These are phyloP conservation scores for Hyaloscypha bicolor DNA, from an alignment of 495 filamentous ascomycete genomes.

Conservation along the genomic window DNA sequence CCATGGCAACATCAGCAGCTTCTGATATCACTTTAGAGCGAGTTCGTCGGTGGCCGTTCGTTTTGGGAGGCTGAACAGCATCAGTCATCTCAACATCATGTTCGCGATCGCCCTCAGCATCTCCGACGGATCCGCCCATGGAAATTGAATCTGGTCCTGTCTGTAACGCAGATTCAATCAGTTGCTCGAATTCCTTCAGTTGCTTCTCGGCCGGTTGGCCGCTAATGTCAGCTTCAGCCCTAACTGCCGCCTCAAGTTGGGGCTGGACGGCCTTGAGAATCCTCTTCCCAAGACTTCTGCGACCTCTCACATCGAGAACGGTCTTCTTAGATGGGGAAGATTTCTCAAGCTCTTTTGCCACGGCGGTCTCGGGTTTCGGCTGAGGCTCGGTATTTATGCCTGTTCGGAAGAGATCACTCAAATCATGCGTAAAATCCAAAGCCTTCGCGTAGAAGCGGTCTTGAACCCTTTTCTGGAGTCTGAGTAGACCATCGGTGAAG, in stretches of 20 bases:
- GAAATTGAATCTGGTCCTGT: constrained; percentile 22
- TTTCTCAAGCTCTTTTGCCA: constrained; percentile 42
- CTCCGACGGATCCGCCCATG: constrained; percentile 23
- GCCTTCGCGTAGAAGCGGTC: constrained; percentile 76
- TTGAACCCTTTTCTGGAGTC: constrained; percentile 66
- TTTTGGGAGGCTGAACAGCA: not conserved
- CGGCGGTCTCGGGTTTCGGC: constrained; percentile 28
- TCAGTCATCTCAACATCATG: constrained; percentile 24
- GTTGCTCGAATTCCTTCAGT: constrained; percentile 69
- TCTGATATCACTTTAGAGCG: not conserved
- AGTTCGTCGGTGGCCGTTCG: constrained; percentile 7
- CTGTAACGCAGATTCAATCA: constrained; percentile 64
- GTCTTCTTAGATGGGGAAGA: constrained; percentile 32
- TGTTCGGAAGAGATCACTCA: constrained; percentile 67
- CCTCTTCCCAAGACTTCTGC: constrained; percentile 73
- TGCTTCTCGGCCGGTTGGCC: constrained; percentile 69
- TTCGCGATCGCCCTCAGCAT: constrained; percentile 18
- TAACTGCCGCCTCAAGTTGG: constrained; percentile 72
- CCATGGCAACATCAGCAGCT: constrained; percentile 32
- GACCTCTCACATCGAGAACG: constrained; percentile 50
- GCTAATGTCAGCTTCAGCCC: constrained; percentile 77
- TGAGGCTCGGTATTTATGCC: constrained; percentile 56
- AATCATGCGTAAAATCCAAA: constrained; percentile 69
- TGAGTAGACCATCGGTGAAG: constrained; percentile 65
- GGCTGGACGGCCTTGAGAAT: constrained; percentile 81